Evolutionary conservation across 495 filamentous ascomycete genomes (phyloP), one percentile per base, ranked within the genome.

Genomic region (Lasiosphaeria hispida): DNA sequence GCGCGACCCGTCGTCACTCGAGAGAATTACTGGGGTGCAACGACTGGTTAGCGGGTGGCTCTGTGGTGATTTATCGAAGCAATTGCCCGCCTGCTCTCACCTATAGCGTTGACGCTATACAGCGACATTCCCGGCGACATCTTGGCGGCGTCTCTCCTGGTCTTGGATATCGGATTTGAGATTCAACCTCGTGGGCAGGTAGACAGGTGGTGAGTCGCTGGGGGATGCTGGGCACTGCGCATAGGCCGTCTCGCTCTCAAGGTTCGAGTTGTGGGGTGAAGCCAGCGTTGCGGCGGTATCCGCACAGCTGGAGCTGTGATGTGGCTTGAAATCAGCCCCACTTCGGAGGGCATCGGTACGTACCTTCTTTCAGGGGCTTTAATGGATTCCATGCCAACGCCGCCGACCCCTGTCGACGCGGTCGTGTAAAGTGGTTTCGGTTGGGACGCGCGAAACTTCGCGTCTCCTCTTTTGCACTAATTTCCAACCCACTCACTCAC

Each of bases 81-180:
- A 48, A 15, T 17, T 44, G 19, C 50, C 23, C 23, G 23, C 5
- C 23, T n/a, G n/a, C 23, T 30, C 23, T 17, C 84, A 72, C 97
- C 83, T 76, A 97, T 87, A 63, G 92, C 92, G 71, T 92, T 92
- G 65, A 97, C 86, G 66, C 90, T 89, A 78, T 94, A 93, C 59
- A 97, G 85, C 57, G 91, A 91, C 72, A 97, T 85, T 68, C 75
- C 76, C 41, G 77, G 75, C 33, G 74, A 69, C 77, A 79, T 80
- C 10, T 57, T 67, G 63, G 55, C 48, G 35, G 43, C 1, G 18
- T 53, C 34, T 53, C 8, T 58, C 3, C 53, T n/a, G 14, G 34
- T 18, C 17, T 44, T 7, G 35, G 14, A 30, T 4, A 48, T 4
- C 48, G 23, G 17, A 10, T 18, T 2, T n/a, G 11, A 33, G 47